A percentile compares a stretch with the other conserved stretches of the same genome.
phyloP scores from a whole-genome alignment of 306 rosid species.

The Rubus parviflorus region DNA sequence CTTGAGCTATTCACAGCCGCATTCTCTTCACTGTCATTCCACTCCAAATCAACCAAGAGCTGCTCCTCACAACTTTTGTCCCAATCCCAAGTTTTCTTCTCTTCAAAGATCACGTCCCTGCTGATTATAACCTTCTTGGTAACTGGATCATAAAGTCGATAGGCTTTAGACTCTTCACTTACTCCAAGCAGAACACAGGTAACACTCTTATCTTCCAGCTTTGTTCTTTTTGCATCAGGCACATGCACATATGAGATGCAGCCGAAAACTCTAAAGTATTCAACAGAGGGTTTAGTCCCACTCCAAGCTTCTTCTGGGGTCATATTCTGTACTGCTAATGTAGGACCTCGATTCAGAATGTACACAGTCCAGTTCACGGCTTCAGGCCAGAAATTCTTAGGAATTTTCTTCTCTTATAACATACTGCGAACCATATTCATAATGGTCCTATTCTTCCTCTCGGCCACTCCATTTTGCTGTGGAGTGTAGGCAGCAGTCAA shows the following conservation, averaged over 20 bases:
- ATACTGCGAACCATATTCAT: too few relatives aligned
- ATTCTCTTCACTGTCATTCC: neutral
- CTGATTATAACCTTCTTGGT: neutral
- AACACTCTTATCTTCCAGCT: neutral
- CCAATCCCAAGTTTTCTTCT: neutral
- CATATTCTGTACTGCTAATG: neutral
- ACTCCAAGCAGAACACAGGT: neutral
- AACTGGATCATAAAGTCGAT: neutral
- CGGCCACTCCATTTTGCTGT: neutral
- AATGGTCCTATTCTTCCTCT: neutral
- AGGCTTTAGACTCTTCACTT: neutral
- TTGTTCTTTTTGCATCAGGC: neutral
- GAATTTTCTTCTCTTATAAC: neutral
- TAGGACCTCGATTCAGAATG: neutral
- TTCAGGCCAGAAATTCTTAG: neutral
- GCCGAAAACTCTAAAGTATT: neutral
- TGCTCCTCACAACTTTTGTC: neutral
- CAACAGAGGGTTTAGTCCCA: too few relatives aligned
- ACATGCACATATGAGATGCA: neutral
- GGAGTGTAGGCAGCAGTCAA: too few relatives aligned
- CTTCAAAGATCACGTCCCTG: neutral
- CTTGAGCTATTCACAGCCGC: accelerated
- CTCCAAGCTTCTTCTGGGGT: neutral
- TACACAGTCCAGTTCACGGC: neutral
- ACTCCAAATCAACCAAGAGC: neutral